These are phyloP conservation scores for Wickerhamomyces sp. DNA, from an alignment of 1,139 yeast genomes.

Conservation along the genomic window DNA sequence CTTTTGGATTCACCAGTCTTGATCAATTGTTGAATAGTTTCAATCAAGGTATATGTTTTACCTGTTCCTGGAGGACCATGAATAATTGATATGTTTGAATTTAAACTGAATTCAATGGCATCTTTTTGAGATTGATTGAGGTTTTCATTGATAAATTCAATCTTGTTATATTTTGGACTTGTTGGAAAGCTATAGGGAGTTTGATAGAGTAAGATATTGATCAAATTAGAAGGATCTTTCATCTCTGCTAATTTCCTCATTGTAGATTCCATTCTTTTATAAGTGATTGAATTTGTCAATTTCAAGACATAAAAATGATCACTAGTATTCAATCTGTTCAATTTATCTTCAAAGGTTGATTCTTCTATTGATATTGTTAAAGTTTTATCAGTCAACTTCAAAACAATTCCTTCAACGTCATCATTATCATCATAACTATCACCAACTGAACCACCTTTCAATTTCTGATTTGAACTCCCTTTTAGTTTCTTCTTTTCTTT, in stretches of 20 bases:
- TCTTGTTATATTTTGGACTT: conserved; percentile 4
- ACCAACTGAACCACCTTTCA: conserved; percentile 22
- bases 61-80: conserved; percentile 86
- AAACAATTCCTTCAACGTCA: conserved; percentile 54
- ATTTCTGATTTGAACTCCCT: conserved; percentile 27
- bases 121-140: conserved; percentile 72
- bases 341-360: conserved; percentile 31
- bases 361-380: conserved; percentile 64
- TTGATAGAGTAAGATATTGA: conserved; percentile 44
- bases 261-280: conserved; percentile 76
- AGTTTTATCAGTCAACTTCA: conserved; percentile 21
- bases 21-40: conserved; percentile 70
- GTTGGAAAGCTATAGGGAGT: conserved; percentile 26
- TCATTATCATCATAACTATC: conserved; percentile 13
- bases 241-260: conserved; percentile 58
- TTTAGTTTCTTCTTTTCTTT: conserved; percentile 9
- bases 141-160: conserved; percentile 40
- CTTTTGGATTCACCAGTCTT: conserved; percentile 45
- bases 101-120: conserved; percentile 49
- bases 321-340: conserved; percentile 38
- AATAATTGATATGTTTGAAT: conserved; percentile 48
- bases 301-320: conserved; percentile 58
- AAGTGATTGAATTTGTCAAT: conserved; percentile 64
- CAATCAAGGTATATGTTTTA: conserved; percentile 83
- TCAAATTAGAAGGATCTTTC: conserved; percentile 31